phyloP scores from a whole-genome alignment of 306 rosid genomes.

The Castanea crenata region DNA sequence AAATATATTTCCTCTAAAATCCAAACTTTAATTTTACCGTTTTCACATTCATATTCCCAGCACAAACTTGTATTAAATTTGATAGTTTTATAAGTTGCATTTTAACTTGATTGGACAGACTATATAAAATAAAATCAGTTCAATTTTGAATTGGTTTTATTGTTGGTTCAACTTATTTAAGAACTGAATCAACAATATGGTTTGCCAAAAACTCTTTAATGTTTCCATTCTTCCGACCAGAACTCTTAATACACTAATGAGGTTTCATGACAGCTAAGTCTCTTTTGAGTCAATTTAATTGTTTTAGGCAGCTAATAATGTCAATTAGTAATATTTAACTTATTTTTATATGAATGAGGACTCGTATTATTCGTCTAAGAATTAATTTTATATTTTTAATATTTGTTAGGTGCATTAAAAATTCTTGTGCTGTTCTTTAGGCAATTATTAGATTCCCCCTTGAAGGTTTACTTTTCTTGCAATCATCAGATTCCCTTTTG shows the following conservation, averaged over 20 bases:
- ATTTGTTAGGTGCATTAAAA: not conserved
- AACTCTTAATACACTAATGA: not conserved
- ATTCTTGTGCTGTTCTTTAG: not conserved
- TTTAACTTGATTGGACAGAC: too few relatives aligned
- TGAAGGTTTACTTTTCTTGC: constrained; percentile 17
- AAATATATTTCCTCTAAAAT: too few relatives aligned
- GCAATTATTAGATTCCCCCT: constrained; percentile 17
- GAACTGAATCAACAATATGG: too few relatives aligned
- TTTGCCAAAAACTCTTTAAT: too few relatives aligned
- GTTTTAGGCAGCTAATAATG: not conserved
- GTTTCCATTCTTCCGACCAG: not conserved
- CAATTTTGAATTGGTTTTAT: too few relatives aligned
- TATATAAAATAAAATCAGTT: too few relatives aligned
- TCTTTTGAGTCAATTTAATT: not conserved
- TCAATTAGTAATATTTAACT: not conserved
- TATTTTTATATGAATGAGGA: not conserved
- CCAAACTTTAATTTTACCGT: too few relatives aligned
- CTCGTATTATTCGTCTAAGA: not conserved
- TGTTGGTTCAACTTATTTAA: too few relatives aligned
- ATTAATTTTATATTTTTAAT: not conserved
- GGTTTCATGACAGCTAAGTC: not conserved
- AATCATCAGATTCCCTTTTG: constrained; percentile 17
- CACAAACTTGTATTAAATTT: too few relatives aligned
- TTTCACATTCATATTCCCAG: too few relatives aligned
- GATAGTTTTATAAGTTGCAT: too few relatives aligned